These are phyloP conservation scores for Dendrobium catenatum DNA, from an alignment of 106 monocot species.

Conservation along the genomic window DNA sequence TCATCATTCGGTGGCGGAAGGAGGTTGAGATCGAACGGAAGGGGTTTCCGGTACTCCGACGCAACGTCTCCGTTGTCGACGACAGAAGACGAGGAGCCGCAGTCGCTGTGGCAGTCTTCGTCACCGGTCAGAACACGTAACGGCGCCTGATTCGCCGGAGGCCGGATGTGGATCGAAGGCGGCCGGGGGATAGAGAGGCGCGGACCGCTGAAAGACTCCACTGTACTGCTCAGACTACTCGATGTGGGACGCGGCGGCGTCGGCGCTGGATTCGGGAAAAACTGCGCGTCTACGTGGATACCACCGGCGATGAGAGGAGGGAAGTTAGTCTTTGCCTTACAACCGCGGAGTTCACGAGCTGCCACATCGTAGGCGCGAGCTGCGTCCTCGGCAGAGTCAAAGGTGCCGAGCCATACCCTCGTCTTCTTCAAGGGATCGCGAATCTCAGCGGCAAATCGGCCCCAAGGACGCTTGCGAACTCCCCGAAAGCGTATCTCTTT, in stretches of 20 bases:
- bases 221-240: slow-evolving; percentile 55
- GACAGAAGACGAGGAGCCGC: slow-evolving; percentile 22
- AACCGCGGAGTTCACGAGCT: slow-evolving; percentile 49
- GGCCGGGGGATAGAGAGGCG: slow-evolving; percentile 9
- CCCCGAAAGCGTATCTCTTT: slow-evolving; percentile 42
- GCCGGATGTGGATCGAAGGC: background rate
- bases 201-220: slow-evolving; percentile 69
- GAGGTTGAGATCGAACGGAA: slow-evolving; percentile 27
- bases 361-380: slow-evolving; percentile 69
- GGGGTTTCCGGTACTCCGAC: slow-evolving; percentile 4
- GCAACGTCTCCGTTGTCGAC: slow-evolving; percentile 14
- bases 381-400: slow-evolving; percentile 64
- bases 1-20: slow-evolving; percentile 15
- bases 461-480: slow-evolving; percentile 67
- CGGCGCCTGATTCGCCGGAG: background rate
- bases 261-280: background rate
- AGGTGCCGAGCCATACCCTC: slow-evolving; percentile 61
- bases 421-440: slow-evolving; percentile 43
- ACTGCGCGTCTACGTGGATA: background rate
- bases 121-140: background rate
- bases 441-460: slow-evolving; percentile 64
- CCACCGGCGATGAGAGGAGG: slow-evolving; percentile 19
- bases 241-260: slow-evolving; percentile 25
- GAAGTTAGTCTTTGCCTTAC: slow-evolving; percentile 72
- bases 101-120: slow-evolving; percentile 24